Evolutionary conservation across 441 rosid genomes (phyloP).

Genomic region (Pelargonium australe): DNA sequence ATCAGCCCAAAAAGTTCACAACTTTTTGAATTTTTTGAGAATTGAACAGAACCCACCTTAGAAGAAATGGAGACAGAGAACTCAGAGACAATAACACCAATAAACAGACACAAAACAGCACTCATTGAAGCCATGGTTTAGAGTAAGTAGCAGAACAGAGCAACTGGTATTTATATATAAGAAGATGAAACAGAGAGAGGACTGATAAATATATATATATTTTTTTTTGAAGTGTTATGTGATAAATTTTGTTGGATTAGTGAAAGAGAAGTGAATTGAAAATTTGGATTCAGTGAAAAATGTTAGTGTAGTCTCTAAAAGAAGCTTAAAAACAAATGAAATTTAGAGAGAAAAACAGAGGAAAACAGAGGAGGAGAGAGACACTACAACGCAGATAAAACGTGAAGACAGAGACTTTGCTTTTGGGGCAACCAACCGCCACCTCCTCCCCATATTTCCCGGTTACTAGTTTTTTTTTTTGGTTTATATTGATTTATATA

Average conservation of each 20-base stretch:
- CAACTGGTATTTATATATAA: not conserved
- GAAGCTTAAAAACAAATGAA: not conserved
- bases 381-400: not conserved
- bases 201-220: no score
- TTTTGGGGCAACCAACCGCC: not conserved
- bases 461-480: no score
- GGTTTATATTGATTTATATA: no score
- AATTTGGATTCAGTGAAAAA: not conserved
- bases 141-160: not conserved
- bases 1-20: not conserved
- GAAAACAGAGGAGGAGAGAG: not conserved
- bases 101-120: slow-evolving; percentile 10
- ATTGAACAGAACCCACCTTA: slow-evolving; percentile 20
- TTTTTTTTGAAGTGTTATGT: not conserved
- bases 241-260: not conserved
- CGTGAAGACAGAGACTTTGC: slow-evolving; percentile 5
- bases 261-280: not conserved
- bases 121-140: slow-evolving; percentile 5
- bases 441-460: not conserved
- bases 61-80: slow-evolving; percentile 23
- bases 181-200: not conserved
- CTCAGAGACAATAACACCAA: slow-evolving; percentile 17
- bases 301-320: no score
- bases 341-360: not conserved
- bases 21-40: no score